Conservation (phyloP, 2,329 filamentous ascomycete genomes). For the Plenodomus lindquistii region DNA sequence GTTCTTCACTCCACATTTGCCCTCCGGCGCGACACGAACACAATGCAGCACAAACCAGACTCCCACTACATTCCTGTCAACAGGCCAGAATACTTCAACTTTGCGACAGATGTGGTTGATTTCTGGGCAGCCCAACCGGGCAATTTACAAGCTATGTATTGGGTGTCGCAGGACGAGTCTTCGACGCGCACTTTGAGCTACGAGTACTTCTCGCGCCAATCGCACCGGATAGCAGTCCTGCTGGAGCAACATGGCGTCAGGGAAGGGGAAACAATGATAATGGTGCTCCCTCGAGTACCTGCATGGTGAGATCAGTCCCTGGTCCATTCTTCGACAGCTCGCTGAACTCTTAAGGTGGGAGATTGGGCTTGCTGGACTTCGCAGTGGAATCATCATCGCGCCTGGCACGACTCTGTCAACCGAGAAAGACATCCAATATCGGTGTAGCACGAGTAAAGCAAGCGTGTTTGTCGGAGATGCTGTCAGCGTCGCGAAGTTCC, state of each 20-base stretch:
- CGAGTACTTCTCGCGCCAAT: slow-evolving; percentile 7
- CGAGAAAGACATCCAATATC: slow-evolving; percentile 6
- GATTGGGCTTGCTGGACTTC: slow-evolving; percentile 5
- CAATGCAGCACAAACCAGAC: too few species aligned
- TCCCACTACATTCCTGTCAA: not conserved
- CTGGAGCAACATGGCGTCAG: slow-evolving; percentile 1
- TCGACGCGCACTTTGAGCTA: not conserved
- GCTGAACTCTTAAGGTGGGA: slow-evolving; percentile 3
- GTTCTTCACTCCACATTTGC: too few species aligned
- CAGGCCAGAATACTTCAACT: slow-evolving; percentile 5
- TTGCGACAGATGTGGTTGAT: slow-evolving; percentile 7
- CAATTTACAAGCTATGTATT: slow-evolving; percentile 7
- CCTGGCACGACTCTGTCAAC: slow-evolving; percentile 6
- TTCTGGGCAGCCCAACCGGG: slow-evolving; percentile 3
- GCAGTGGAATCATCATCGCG: slow-evolving; percentile 5
- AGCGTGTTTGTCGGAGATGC: slow-evolving; percentile 6
- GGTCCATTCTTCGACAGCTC: not conserved
- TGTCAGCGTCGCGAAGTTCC: slow-evolving; percentile 4
- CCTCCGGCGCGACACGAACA: too few species aligned
- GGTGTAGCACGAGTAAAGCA: slow-evolving; percentile 5
- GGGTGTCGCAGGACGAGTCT: slow-evolving; percentile 9
- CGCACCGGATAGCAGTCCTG: slow-evolving; percentile 5
- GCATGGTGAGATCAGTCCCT: slow-evolving; percentile 1
- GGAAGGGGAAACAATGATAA: slow-evolving; percentile 5
- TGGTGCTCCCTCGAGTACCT: slow-evolving; percentile 8